These are phyloP conservation scores for Beta lomatogona DNA, from an alignment of 179 eudicot species.

Conservation along the genomic window DNA sequence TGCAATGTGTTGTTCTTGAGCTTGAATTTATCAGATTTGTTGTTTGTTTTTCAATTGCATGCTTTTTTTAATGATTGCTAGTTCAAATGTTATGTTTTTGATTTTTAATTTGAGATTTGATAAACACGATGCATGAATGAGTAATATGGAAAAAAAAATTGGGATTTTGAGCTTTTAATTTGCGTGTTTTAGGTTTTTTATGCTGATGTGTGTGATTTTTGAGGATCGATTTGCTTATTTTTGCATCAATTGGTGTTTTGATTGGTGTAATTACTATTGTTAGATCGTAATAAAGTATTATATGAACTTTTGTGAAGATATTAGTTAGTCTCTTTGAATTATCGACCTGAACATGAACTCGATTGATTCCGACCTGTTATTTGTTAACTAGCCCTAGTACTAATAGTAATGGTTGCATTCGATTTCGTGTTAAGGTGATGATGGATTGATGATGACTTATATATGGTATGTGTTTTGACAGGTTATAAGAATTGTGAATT, in stretches of 20 bases:
- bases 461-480: conserved; percentile 18
- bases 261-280: neutral
- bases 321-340: too few relatives aligned
- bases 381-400: too few relatives aligned
- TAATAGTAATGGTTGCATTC: neutral
- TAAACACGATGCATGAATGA: neutral
- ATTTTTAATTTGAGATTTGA: neutral
- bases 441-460: neutral
- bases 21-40: neutral
- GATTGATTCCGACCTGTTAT: neutral
- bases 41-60: neutral
- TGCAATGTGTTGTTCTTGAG: too few relatives aligned
- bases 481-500: conserved; percentile 10
- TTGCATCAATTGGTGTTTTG: neutral
- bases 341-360: too few relatives aligned
- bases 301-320: too few relatives aligned
- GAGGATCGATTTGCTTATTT: neutral
- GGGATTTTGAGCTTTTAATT: neutral
- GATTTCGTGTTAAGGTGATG: neutral
- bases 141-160: neutral
- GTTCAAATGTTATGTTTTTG: neutral
- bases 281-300: neutral
- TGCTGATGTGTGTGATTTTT: neutral
- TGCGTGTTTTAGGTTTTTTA: neutral
- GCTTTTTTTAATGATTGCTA: neutral